Conservation (phyloP, 495 filamentous ascomycete genomes). For the Stereocaulon alpinum region DNA sequence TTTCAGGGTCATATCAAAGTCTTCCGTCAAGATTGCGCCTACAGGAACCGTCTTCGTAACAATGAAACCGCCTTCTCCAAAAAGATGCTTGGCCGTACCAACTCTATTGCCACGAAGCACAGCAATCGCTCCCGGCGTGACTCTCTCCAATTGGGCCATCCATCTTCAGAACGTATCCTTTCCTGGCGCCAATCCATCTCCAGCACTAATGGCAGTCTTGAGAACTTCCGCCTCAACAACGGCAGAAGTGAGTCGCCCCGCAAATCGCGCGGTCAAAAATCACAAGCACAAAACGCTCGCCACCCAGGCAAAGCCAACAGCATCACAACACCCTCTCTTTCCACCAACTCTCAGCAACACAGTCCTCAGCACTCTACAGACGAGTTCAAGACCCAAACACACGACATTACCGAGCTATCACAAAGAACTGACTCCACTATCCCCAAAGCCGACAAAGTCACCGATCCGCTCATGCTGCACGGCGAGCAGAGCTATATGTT, state of each 20-base stretch:
- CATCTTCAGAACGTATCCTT: slow-evolving; percentile 73
- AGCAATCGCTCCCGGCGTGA: slow-evolving; percentile 38
- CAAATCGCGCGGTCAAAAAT: slow-evolving; percentile 33
- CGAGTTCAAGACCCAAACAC: slow-evolving; percentile 21
- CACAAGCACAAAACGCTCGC: slow-evolving; percentile 22
- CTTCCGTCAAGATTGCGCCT: slow-evolving; percentile 88
- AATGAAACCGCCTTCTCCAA: slow-evolving; percentile 59
- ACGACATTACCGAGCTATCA: slow-evolving; percentile 19
- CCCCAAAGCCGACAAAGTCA: slow-evolving; percentile 12
- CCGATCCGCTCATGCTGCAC: slow-evolving; percentile 41
- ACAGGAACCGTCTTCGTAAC: slow-evolving; percentile 42
- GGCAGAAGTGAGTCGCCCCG: slow-evolving; percentile 49
- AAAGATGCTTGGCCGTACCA: slow-evolving; percentile 59
- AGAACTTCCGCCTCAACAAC: slow-evolving; percentile 35
- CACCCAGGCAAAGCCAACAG: slow-evolving; percentile 17
- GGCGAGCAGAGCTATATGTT: slow-evolving; percentile 44
- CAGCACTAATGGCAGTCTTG: slow-evolving; percentile 41
- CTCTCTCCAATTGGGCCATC: slow-evolving; percentile 40
- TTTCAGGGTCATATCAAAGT: slow-evolving; percentile 83
- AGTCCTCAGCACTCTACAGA: slow-evolving; percentile 29
- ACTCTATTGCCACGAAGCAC: slow-evolving; percentile 46
- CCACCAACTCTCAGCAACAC: slow-evolving; percentile 30
- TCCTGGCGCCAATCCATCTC: slow-evolving; percentile 79
- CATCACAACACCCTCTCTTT: slow-evolving; percentile 21
- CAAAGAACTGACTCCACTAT: slow-evolving; percentile 19